phyloP scores from a whole-genome alignment of 345 rosid genomes.

The Acer campestre region DNA sequence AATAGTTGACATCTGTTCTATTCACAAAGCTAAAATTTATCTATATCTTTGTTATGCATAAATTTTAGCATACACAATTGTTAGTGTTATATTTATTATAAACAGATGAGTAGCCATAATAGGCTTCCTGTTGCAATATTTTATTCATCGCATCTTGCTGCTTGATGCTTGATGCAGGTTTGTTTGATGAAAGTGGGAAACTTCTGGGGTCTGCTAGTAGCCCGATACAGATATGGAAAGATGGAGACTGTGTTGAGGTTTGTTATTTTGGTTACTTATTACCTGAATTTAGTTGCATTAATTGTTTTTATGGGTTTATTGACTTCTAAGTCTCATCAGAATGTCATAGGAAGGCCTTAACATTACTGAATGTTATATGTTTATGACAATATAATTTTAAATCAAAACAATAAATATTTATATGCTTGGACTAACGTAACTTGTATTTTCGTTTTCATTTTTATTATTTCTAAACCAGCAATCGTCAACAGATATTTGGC shows the following conservation, averaged over 20 bases:
- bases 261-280: not conserved
- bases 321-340: not conserved
- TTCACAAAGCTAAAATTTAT: not conserved
- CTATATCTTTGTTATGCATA: not conserved
- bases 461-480: conserved; percentile 51
- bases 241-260: conserved; percentile 80
- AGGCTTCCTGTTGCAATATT: not conserved
- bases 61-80: not conserved
- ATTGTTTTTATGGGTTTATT: not conserved
- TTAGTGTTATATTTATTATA: not conserved
- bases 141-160: conserved; percentile 1
- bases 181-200: conserved; percentile 83
- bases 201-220: conserved; percentile 84
- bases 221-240: conserved; percentile 96
- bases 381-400: not conserved
- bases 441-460: not conserved
- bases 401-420: not conserved
- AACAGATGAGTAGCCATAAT: not conserved
- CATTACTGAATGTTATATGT: not conserved
- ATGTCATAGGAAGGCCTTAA: not conserved
- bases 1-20: no score
- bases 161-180: conserved; percentile 48
- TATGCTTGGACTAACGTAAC: conserved; percentile 3
- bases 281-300: not conserved
- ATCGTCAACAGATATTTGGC: conserved; percentile 99